These are phyloP conservation scores for Boletus fagicola DNA, from an alignment of 768 basidiomycete genomes.

Conservation along the genomic window DNA sequence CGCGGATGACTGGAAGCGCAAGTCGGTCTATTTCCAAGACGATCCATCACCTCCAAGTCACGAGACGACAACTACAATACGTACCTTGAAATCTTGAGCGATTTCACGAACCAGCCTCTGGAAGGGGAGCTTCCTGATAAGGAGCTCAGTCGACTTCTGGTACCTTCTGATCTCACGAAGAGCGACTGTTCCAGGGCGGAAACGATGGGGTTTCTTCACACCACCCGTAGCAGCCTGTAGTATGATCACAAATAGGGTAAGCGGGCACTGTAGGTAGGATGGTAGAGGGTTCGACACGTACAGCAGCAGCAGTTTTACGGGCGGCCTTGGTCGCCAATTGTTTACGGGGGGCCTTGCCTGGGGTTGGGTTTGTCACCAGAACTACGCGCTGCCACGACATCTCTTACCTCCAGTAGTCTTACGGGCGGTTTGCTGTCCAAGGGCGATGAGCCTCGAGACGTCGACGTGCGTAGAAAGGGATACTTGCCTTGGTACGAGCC, in stretches of 20 bases:
- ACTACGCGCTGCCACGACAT: slow-evolving; percentile 15
- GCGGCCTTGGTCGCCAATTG: slow-evolving; percentile 96
- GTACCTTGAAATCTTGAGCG: slow-evolving; percentile 93
- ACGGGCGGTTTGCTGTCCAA: slow-evolving; percentile 89
- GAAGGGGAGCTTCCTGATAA: slow-evolving; percentile 99
- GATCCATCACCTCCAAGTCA: neutral
- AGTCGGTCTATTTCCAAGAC: slow-evolving; percentile 57
- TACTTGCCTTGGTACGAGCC: slow-evolving; percentile 83
- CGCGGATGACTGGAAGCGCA: slow-evolving; percentile 95
- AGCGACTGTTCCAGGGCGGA: slow-evolving; percentile 97
- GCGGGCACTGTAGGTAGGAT: neutral
- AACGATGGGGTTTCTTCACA: slow-evolving; percentile 99
- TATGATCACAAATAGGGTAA: slow-evolving; percentile 10
- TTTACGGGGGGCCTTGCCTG: slow-evolving; percentile 89
- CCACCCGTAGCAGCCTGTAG: slow-evolving; percentile 79
- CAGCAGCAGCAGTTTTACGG: slow-evolving; percentile 76
- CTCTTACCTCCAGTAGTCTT: slow-evolving; percentile 94
- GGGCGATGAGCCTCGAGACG: slow-evolving; percentile 3
- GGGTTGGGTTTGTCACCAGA: slow-evolving; percentile 24
- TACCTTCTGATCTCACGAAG: slow-evolving; percentile 98
- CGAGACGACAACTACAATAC: slow-evolving; percentile 11
- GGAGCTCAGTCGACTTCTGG: slow-evolving; percentile 98
- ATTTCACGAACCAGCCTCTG: slow-evolving; percentile 97
- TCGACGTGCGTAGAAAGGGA: neutral
- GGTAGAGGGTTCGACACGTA: slow-evolving; percentile 36